Percentiles rank a stretch among this genome's conserved stretches.
Conservation (phyloP, 2,329 filamentous ascomycete genomes). For the Phialophora expanda region DNA sequence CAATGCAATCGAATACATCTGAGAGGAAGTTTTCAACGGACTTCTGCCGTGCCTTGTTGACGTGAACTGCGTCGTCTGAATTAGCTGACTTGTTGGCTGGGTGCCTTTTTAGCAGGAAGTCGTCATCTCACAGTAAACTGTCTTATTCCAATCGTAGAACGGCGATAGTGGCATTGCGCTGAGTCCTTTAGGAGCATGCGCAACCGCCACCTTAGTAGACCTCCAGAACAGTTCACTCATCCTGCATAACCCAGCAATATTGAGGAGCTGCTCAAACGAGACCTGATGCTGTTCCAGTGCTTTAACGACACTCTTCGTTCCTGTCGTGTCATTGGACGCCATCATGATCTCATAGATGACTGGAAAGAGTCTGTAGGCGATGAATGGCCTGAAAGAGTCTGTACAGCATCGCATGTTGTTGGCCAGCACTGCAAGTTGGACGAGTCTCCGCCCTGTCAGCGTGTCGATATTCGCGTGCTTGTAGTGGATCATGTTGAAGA, state of each 20-base stretch:
- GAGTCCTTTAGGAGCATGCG: background rate
- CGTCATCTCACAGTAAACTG: background rate
- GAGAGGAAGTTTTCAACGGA: background rate
- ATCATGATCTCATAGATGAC: background rate
- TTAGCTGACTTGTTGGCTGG: background rate
- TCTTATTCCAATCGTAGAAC: fast-evolving
- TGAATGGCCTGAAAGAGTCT: background rate
- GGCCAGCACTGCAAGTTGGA: background rate
- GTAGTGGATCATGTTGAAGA: conserved; percentile 4
- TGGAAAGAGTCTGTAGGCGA: background rate
- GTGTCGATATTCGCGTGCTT: background rate
- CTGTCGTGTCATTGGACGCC: background rate
- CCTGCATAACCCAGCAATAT: background rate
- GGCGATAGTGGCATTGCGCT: background rate
- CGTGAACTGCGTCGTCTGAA: background rate
- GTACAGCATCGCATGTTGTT: background rate
- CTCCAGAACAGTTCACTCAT: background rate
- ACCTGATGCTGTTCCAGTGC: background rate
- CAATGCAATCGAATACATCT: background rate
- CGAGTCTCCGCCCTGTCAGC: background rate
- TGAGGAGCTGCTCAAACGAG: background rate
- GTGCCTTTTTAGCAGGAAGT: background rate
- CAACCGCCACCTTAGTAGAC: background rate
- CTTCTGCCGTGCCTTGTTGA: background rate
- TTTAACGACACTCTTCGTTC: background rate